Base-by-base conservation (phyloP, 805 yeast species). In the Barnettozyma sp. region DNA sequence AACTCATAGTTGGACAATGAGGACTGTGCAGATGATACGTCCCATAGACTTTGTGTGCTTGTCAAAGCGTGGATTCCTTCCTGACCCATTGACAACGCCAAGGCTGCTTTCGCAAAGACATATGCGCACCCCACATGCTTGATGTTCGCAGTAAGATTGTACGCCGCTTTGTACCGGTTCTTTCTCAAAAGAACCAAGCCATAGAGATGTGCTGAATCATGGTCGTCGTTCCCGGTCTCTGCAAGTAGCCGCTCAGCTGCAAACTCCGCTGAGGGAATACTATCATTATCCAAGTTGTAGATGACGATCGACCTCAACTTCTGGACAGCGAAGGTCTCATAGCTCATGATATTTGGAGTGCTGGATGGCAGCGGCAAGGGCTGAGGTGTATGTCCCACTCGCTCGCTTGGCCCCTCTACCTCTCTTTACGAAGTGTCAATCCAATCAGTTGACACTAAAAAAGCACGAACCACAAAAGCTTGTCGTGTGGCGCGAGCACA, bases 241-340 rank as follows among this genome's bases (percentile, higher is more conserved):
- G 95, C 85, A 22, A 82, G 59, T 16, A 86, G 63, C 44, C 94
- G 66, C 55, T 92, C 97, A 13, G 87, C 76, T 5, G 90, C 78
- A 59, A 92, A 85, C 51, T 80, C 87, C 2, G 97, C 97, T 19
- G 88, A 82, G 11, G 66, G 60, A 30, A 72, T 61, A 41, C 82
- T 68, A 51, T 78, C 86, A 40, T 73, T 72, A 48, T 85, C 94
- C 26, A 86, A 57, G 10, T 81, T 71, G 49, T 84, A 82, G 55
- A 83, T 62, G n/a, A 82, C 67, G 2, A 71, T 60, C 9, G 80
- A 69, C 37, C 82, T 65, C 30, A 78, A 68, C 40, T 74, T 61
- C 36, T 64, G 59, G 15, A 53, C 45, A 17, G 52, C 38, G 36
- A 49, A 54, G n/a, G 44, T 49, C 40, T 52, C 44, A 20, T 33